Conservation (phyloP, 176 grass and related monocot genomes). For the Carex scoparia region DNA sequence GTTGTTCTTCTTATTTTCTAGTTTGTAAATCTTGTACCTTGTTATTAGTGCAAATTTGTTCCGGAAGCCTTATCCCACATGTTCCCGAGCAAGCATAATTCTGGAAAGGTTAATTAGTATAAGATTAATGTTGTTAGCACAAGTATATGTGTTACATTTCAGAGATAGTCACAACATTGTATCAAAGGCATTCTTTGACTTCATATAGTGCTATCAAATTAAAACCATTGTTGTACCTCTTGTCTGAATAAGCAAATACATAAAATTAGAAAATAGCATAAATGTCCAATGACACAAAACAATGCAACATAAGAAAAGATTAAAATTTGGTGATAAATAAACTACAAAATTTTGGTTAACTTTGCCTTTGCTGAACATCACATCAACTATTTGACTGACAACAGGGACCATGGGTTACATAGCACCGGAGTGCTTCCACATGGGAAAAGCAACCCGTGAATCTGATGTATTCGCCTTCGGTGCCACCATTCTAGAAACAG, state of each 20-base stretch:
- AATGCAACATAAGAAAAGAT: neutral
- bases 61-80: neutral
- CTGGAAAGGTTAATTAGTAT: neutral
- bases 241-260: neutral
- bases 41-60: no score
- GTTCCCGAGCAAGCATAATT: neutral
- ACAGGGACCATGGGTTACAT: slow-evolving; percentile 78
- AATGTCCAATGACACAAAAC: neutral
- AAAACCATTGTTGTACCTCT: neutral
- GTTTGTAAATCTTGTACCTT: neutral
- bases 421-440: slow-evolving; percentile 98
- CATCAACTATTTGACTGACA: neutral
- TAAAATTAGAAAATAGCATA: neutral
- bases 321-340: neutral
- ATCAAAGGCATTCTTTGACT: neutral
- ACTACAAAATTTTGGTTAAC: neutral
- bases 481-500: slow-evolving; percentile 65
- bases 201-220: neutral
- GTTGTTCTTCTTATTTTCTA: neutral
- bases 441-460: slow-evolving; percentile 68
- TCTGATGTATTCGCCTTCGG: slow-evolving; percentile 79
- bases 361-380: neutral
- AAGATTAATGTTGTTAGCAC: neutral
- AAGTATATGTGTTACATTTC: neutral
- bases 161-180: neutral